Evolutionary conservation across 192 early-diverging fungal species (phyloP).

Genomic region (Backusella westeae): DNA sequence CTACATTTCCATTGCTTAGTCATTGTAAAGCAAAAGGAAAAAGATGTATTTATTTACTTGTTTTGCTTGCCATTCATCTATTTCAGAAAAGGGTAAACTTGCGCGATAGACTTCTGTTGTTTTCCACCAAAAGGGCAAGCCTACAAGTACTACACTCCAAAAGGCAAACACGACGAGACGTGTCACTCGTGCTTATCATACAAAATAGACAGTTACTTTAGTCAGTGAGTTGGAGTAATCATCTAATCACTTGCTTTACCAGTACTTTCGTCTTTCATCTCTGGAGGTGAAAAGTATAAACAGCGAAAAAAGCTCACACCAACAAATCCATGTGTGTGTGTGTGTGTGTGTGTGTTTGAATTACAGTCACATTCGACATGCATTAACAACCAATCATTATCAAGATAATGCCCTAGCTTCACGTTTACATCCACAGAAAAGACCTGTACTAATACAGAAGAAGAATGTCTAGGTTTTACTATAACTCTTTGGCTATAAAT

Average conservation of each 20-base stretch:
- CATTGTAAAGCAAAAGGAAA: neutral
- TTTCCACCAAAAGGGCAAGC: constrained; percentile 77
- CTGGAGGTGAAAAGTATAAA: neutral
- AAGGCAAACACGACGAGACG: constrained; percentile 48
- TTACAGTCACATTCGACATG: too few species aligned
- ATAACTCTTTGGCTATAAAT: too few species aligned
- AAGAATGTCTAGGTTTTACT: too few species aligned
- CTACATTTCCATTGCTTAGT: constrained; percentile 13
- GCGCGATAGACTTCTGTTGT: constrained; percentile 82
- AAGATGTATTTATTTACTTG: constrained; percentile 33
- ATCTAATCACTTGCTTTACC: neutral
- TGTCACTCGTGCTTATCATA: constrained; percentile 15
- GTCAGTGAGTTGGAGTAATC: neutral
- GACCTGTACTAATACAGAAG: too few species aligned
- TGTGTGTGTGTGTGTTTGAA: too few species aligned
- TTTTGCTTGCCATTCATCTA: constrained; percentile 53
- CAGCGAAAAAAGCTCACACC: neutral
- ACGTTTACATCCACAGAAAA: too few species aligned
- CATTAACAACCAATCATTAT: too few species aligned
- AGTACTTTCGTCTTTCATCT: neutral
- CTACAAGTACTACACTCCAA: constrained; percentile 57
- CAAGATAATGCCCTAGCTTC: too few species aligned
- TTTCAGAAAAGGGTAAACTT: constrained; percentile 60
- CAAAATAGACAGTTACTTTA: neutral
- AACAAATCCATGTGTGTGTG: too few species aligned